These are phyloP conservation scores for Fraxinus greggii DNA, from an alignment of 305 asterid genomes.

Conservation along the genomic window DNA sequence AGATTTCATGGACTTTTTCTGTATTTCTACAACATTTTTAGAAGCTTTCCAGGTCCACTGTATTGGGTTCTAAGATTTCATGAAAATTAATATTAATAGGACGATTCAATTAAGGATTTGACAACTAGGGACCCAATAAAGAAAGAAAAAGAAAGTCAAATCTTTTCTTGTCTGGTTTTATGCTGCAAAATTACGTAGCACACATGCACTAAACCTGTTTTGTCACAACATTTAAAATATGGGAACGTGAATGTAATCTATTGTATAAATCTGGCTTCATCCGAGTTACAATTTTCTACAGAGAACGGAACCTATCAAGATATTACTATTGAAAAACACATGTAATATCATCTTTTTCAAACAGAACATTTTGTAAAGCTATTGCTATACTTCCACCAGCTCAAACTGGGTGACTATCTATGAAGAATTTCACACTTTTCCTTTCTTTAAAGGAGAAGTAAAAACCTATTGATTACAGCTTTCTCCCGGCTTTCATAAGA, in stretches of 20 bases:
- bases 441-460: neutral
- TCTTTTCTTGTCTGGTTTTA: neutral
- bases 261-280: neutral
- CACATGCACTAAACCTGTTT: neutral
- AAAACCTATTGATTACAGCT: neutral
- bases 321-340: neutral
- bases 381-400: constrained; percentile 19
- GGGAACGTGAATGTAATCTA: neutral
- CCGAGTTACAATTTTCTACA: neutral
- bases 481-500: neutral
- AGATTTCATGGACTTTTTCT: neutral
- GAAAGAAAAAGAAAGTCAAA: neutral
- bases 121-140: neutral
- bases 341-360: neutral
- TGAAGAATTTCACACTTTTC: neutral
- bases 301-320: neutral
- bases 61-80: neutral
- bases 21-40: neutral
- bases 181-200: neutral
- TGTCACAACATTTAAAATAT: neutral
- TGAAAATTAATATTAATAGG: neutral
- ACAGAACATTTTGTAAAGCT: neutral
- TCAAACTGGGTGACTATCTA: constrained; percentile 20
- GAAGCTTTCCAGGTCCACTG: neutral
- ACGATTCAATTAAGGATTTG: neutral